Evolutionary conservation across 257 asterid genomes (phyloP), one percentile per base, ranked within the genome.

Genomic region (Jacaranda mimosifolia): DNA sequence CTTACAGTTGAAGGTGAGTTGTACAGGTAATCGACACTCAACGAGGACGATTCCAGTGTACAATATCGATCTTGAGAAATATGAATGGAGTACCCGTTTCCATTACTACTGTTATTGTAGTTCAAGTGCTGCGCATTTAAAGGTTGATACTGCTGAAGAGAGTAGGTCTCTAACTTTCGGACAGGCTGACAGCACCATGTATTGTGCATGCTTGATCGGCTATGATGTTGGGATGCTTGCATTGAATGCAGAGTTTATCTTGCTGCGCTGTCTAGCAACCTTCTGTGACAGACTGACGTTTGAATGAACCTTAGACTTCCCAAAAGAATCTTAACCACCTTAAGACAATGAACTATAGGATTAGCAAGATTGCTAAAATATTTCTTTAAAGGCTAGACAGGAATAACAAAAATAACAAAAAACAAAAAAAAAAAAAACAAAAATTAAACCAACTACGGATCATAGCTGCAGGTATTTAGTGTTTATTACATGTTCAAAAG

Each of bases 41-140:
- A 60, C 0, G 92, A 80, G 81, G 97, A 89, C 5, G 98, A 91
- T 83, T 94, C 96, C 11, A 91, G 85, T 1, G 94, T 90, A 73
- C 91, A 84, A 49, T 83, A 89, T 45, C 72, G 84, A 53, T 79
- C 86, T 56, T 79, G 81, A 67, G 88, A 79, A 62, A 81, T 66
- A 63, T 79, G 89, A 68, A 81, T 11, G 18, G 87, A 79, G 82
- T 72, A 81, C 70, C 73, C 82, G 68, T 75, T 73, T 68, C 81
- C 83, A 11, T 43, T 49, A 59, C 64, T 76, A 45, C 76, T 19
- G 69, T 45, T 72, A 60, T 72, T 83, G 87, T 55, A 82, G 75
- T 75, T 64, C 64, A 77, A 75, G 18, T 68, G 74, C 43, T 74
- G 85, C 40, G 77, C 81, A 66, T 85, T 91, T 52, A 85, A 73